These are phyloP conservation scores for Marasmius fiardii DNA, from an alignment of 1,284 basidiomycete species.

Conservation along the genomic window DNA sequence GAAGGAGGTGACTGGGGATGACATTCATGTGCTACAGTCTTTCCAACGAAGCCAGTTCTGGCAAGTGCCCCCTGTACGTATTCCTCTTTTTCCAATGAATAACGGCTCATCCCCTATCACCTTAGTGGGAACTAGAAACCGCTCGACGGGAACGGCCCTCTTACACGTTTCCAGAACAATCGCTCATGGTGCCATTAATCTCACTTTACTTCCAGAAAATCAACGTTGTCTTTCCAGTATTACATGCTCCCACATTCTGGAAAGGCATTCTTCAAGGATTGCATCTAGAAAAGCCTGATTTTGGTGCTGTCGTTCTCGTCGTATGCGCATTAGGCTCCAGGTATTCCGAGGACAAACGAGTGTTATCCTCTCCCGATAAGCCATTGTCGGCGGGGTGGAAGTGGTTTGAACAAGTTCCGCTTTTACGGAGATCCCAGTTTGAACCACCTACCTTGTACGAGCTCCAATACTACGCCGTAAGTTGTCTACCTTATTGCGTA, in stretches of 20 bases:
- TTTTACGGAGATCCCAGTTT: not conserved
- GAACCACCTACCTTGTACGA: not conserved
- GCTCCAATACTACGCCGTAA: not conserved
- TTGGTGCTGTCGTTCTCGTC: conserved; percentile 7
- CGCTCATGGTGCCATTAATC: not conserved
- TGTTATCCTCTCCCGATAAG: not conserved
- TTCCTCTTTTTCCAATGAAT: not conserved
- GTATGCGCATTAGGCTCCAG: conserved; percentile 5
- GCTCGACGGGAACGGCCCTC: not conserved
- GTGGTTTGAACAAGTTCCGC: not conserved
- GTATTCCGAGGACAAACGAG: not conserved
- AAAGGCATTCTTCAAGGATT: not conserved
- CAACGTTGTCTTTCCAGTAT: not conserved
- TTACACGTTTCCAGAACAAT: not conserved
- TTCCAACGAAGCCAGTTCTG: not conserved
- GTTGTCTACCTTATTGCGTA: not conserved
- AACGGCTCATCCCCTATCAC: not conserved
- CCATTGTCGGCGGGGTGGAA: not conserved
- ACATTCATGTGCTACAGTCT: not conserved
- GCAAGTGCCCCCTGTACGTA: not conserved
- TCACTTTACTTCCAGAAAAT: not conserved
- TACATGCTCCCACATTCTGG: conserved; percentile 8
- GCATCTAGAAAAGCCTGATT: conserved; percentile 1
- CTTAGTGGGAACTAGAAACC: not conserved
- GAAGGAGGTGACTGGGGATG: not conserved